A percentile compares a stretch with the other conserved stretches of the same genome.
phyloP scores from a whole-genome alignment of 1,284 basidiomycete genomes.

The Ganoderma lingzhi region DNA sequence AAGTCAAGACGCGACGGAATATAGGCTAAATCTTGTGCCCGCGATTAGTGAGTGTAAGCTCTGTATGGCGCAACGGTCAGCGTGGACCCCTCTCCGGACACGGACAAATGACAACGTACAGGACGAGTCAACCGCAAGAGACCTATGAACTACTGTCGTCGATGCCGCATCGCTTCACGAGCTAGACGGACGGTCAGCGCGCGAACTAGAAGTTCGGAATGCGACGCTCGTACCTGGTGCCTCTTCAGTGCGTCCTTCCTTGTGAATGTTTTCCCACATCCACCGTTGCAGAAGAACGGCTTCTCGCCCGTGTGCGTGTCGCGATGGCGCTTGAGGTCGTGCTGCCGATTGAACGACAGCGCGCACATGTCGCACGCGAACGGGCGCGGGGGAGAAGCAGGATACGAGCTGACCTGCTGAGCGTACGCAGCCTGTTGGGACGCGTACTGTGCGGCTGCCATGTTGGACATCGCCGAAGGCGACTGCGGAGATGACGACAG shows the following conservation, averaged over 20 bases:
- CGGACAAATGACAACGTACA: constrained; percentile 22
- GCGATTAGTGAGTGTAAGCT: constrained; percentile 36
- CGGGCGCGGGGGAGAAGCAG: constrained; percentile 71
- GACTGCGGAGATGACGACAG: constrained; percentile 37
- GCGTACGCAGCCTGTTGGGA: constrained; percentile 41
- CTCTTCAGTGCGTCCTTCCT: constrained; percentile 84
- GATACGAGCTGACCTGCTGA: constrained; percentile 50
- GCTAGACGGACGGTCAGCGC: constrained; percentile 48
- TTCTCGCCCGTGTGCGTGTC: constrained; percentile 85
- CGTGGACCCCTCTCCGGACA: background rate
- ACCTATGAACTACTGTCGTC: constrained; percentile 60
- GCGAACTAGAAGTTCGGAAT: constrained; percentile 6
- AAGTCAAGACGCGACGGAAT: constrained; percentile 31
- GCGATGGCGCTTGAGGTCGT: constrained; percentile 81
- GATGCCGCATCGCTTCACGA: constrained; percentile 80
- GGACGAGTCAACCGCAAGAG: constrained; percentile 25
- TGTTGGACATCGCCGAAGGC: constrained; percentile 34
- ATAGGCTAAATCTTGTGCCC: constrained; percentile 34
- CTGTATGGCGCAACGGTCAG: constrained; percentile 29
- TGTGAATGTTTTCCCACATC: constrained; percentile 85
- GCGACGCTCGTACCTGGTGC: constrained; percentile 63
- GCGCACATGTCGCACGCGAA: constrained; percentile 82
- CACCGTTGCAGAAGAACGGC: constrained; percentile 81
- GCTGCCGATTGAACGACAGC: constrained; percentile 83
- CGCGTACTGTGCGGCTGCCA: constrained; percentile 38